phyloP scores from a whole-genome alignment of 805 yeast species.

The Candida khao-thaluensis region DNA sequence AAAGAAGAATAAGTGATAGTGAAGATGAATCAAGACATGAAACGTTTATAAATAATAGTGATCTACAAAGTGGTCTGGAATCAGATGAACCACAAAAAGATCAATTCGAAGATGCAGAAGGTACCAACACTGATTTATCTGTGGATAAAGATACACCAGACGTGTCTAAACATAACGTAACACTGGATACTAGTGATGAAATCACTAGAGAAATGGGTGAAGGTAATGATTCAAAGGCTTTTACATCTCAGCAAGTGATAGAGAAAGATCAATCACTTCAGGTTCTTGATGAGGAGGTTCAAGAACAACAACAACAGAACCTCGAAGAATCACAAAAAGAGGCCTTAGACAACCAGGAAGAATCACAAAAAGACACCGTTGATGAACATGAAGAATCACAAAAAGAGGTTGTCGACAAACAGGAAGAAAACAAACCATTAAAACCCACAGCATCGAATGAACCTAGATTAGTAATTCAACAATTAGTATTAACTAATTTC shows the following conservation, averaged over 20 bases:
- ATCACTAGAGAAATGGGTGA: conserved; percentile 12
- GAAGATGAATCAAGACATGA: conserved; percentile 10
- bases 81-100: no score
- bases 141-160: conserved; percentile 11
- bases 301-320: no score
- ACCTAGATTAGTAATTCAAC: conserved; percentile 72
- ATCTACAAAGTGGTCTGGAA: conserved; percentile 23
- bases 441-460: no score
- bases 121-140: conserved; percentile 2
- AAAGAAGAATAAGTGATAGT: conserved; percentile 11
- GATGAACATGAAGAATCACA: conserved; percentile 10
- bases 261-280: no score
- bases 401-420: no score
- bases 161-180: conserved; percentile 11
- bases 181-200: conserved; percentile 18
- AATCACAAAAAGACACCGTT: no score
- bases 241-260: no score
- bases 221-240: neutral
- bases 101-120: conserved; percentile 9
- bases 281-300: no score
- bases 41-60: conserved; percentile 43
- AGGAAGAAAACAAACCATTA: no score
- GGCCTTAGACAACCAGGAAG: no score
- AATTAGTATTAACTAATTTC: conserved; percentile 76
- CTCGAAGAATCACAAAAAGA: no score